These are phyloP conservation scores for Ecytonucleospora hepatopenaei DNA, from an alignment of 371 early-diverging fungal genomes.

Conservation along the genomic window DNA sequence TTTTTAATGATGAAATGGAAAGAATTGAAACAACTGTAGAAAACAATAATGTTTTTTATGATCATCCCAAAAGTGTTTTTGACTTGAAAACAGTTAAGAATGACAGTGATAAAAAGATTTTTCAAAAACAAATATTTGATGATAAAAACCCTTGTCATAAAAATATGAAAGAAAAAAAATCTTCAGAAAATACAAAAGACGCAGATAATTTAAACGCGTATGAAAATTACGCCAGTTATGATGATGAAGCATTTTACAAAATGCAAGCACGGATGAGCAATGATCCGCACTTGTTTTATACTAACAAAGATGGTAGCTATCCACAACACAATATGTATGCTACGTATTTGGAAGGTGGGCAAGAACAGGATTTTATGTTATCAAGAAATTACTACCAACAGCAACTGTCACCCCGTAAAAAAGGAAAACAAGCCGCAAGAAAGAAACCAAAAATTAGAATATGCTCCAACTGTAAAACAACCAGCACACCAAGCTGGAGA, in stretches of 20 bases:
- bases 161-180: too few species aligned
- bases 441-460: slow-evolving; percentile 56
- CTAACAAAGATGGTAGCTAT: background rate
- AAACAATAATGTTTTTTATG: too few species aligned
- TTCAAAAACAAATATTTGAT: too few species aligned
- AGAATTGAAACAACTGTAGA: too few species aligned
- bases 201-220: too few species aligned
- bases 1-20: too few species aligned
- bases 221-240: background rate
- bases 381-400: background rate
- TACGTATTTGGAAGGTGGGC: background rate
- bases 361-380: background rate
- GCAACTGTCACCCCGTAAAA: background rate
- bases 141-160: too few species aligned
- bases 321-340: background rate
- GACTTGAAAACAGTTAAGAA: too few species aligned
- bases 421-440: background rate
- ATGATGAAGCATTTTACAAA: background rate
- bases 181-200: too few species aligned
- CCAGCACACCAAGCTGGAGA: slow-evolving; percentile 75
- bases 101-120: too few species aligned
- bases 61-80: too few species aligned
- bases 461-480: slow-evolving; percentile 69
- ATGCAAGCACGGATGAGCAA: background rate
- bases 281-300: background rate